Evolutionary conservation across 106 monocot genomes (phyloP).

Genomic region (Chionographis japonica): DNA sequence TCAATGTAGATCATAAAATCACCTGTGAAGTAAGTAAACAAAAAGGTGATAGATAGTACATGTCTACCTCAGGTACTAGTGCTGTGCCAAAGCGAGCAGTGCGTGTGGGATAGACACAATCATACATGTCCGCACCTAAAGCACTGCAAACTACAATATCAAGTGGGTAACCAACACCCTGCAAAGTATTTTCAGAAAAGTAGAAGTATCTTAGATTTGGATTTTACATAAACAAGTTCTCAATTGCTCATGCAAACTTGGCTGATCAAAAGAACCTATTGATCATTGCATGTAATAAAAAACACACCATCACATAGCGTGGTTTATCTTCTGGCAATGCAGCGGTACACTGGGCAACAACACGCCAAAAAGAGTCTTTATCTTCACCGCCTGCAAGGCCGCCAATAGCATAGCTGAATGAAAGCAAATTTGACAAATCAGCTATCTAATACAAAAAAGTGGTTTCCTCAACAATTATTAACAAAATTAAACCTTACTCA

Average conservation of each 20-base stretch:
- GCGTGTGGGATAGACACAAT: constrained; percentile 97
- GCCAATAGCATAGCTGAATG: constrained; percentile 93
- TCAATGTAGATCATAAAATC: too few species aligned
- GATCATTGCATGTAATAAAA: neutral
- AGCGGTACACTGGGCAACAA: constrained; percentile 97
- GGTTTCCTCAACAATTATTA: too few species aligned
- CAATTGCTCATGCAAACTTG: too few species aligned
- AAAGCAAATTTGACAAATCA: constrained; percentile 19
- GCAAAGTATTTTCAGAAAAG: constrained; percentile 26
- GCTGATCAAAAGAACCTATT: too few species aligned
- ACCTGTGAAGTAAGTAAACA: too few species aligned
- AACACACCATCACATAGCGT: constrained; percentile 89
- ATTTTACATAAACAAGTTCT: too few species aligned
- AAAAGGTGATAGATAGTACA: too few species aligned
- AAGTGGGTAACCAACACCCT: constrained; percentile 99
- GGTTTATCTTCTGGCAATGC: constrained; percentile 91
- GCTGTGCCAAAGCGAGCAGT: constrained; percentile 99
- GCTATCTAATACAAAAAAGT: constrained; percentile 3
- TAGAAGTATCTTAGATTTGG: neutral
- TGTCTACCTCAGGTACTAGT: constrained; percentile 83
- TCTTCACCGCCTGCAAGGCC: constrained; percentile 99
- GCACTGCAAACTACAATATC: constrained; percentile 99
- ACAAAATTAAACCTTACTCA: too few species aligned
- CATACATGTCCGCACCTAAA: constrained; percentile 98
- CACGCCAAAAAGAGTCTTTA: constrained; percentile 99